Evolutionary conservation across 345 rosid species (phyloP), one percentile per base, ranked within the genome.

Genomic region (Lenwebbia sp.): DNA sequence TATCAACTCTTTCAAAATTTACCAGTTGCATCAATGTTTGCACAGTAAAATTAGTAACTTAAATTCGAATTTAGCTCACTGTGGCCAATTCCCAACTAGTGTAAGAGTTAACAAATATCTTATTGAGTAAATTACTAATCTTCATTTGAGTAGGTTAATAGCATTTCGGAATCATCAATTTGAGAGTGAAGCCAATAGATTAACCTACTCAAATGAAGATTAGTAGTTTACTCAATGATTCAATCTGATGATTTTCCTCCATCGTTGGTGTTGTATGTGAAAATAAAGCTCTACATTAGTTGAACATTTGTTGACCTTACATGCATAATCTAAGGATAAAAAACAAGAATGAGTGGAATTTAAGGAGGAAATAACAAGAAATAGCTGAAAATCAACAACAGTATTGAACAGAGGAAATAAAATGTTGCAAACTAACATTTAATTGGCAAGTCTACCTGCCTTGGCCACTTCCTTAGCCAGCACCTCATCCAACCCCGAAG

Each of bases 381-480:
- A 23, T 44, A 44, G 78, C 74, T 37, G 17, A 49, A 37, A 33
- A 55, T 26, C 23, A 30, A 56, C 7, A 47, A 83, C 54, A 37
- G 22, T 41, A 14, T 41, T 50, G 50, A 14, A 30, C 51, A 22
- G 7, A 70, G 6, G 28, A 55, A 55, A 22, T 15, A 83, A 83
- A 26, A 50, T 25, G 85, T 65, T 41, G 30, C 57, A 12, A 82
- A 49, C 50, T 25, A 58, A 33, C 5, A 13, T 51, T 50, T 41
- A 47, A 7, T 50, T 47, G 78, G 78, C 47, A 19, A 40, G 44
- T 70, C 51, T 88, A 95, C 99, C 98, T 86, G 98, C 98, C 89
- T 93, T 93, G 85, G 90, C 91, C 4, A 91, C 99, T 91, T 97
- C 97, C 89, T 92, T 93, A 14, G 95, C 95, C 60, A 97, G 87